Evolutionary conservation across 768 basidiomycete species (phyloP).

Genomic region (Fistulinella prunicolor): DNA sequence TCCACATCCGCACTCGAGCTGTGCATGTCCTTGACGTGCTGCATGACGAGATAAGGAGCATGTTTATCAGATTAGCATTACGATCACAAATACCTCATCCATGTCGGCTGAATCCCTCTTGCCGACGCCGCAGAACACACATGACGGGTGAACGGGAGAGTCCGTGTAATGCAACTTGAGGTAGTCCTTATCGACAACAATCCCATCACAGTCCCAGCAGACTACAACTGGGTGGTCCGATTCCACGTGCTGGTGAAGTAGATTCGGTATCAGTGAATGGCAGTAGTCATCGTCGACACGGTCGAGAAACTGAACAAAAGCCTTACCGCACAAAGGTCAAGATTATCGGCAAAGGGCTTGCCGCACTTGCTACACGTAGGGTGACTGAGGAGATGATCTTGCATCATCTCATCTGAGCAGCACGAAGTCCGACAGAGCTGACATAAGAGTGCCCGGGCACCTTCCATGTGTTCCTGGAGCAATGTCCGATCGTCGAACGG

Average conservation of each 20-base stretch:
- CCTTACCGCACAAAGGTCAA: slow-evolving; percentile 22
- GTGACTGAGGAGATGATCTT: slow-evolving; percentile 25
- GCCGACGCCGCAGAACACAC: slow-evolving; percentile 18
- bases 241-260: slow-evolving; percentile 19
- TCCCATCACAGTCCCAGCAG: slow-evolving; percentile 31
- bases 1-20: slow-evolving; percentile 2
- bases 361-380: slow-evolving; percentile 24
- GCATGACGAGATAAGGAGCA: slow-evolving; percentile 4
- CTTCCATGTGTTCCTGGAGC: slow-evolving; percentile 20
- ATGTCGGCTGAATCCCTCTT: slow-evolving; percentile 13
- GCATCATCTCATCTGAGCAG: slow-evolving; percentile 25
- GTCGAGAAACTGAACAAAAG: not conserved
- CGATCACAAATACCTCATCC: slow-evolving; percentile 18
- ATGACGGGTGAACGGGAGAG: slow-evolving; percentile 21
- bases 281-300: not conserved
- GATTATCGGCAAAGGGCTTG: slow-evolving; percentile 17
- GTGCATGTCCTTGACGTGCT: slow-evolving; percentile 24
- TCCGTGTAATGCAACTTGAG: slow-evolving; percentile 25
- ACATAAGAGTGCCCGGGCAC: slow-evolving; percentile 14
- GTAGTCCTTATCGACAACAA: slow-evolving; percentile 17
- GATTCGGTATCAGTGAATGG: too few species aligned
- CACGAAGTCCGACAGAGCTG: slow-evolving; percentile 17
- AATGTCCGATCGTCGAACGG: slow-evolving; percentile 19
- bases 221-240: slow-evolving; percentile 23
- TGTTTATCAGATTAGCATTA: not conserved